phyloP scores from a whole-genome alignment of 78 protist genomes.

The Dictyostelium citrinum region DNA sequence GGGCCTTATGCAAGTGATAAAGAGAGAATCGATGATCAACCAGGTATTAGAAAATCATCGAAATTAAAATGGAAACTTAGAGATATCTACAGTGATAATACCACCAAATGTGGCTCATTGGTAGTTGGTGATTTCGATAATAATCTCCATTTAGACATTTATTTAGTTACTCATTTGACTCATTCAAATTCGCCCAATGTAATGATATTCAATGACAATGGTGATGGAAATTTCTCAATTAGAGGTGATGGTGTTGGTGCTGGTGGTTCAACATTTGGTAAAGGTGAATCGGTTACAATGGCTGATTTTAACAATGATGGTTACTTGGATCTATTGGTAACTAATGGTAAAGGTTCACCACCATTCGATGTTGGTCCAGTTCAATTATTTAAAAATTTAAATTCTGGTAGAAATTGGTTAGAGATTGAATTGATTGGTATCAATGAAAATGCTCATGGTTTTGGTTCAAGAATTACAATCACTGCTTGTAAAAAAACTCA shows the following conservation, averaged over 20 bases:
- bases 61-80: neutral
- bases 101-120: slow-evolving; percentile 22
- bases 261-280: slow-evolving; percentile 61
- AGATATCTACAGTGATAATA: neutral
- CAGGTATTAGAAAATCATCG: neutral
- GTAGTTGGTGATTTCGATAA: slow-evolving; percentile 63
- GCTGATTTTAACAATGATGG: slow-evolving; percentile 67
- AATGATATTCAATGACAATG: neutral
- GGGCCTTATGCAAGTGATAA: neutral
- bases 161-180: slow-evolving; percentile 31
- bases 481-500: slow-evolving; percentile 10
- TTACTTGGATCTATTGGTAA: slow-evolving; percentile 15
- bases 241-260: slow-evolving; percentile 52
- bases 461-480: slow-evolving; percentile 40
- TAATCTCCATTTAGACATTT: slow-evolving; percentile 18
- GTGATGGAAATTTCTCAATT: neutral
- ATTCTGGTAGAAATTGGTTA: slow-evolving; percentile 15
- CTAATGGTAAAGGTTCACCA: slow-evolving; percentile 69
- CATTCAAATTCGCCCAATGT: slow-evolving; percentile 57
- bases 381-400: slow-evolving; percentile 32
- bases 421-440: slow-evolving; percentile 41
- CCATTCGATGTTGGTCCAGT: slow-evolving; percentile 63
- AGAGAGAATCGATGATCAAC: neutral
- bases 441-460: slow-evolving; percentile 64
- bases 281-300: slow-evolving; percentile 31